Percentiles rank a stretch among this genome's conserved stretches.
phyloP scores from a whole-genome alignment of 352 stramenopile species.

The Pythium folliculosum region DNA sequence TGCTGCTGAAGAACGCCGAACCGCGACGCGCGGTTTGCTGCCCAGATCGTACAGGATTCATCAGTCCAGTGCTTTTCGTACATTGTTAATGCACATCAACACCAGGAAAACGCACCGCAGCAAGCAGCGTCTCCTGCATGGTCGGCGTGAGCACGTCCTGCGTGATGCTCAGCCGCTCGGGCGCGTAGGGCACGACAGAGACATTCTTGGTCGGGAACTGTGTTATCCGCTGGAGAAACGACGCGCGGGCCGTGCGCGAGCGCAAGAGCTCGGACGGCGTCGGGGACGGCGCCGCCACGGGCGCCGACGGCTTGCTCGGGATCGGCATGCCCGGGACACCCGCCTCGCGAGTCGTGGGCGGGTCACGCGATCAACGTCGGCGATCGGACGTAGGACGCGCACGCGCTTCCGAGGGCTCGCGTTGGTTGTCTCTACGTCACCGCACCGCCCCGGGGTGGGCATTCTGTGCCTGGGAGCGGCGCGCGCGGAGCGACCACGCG shows the following conservation, averaged over 20 bases:
- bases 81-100: too few species aligned
- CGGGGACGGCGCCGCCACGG: neutral
- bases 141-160: slow-evolving; percentile 49
- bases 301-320: neutral
- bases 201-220: slow-evolving; percentile 45
- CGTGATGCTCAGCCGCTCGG: slow-evolving; percentile 67
- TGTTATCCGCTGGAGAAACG: slow-evolving; percentile 53
- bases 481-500: too few species aligned
- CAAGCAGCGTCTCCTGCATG: slow-evolving; percentile 43
- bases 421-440: too few species aligned
- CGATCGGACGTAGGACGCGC: neutral
- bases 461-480: too few species aligned
- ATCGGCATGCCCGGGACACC: slow-evolving; percentile 3
- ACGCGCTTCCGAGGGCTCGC: too few species aligned
- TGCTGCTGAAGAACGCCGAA: slow-evolving; percentile 3
- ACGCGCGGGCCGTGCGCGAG: slow-evolving; percentile 30
- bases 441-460: too few species aligned
- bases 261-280: slow-evolving; percentile 9
- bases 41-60: neutral
- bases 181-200: slow-evolving; percentile 63
- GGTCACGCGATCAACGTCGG: neutral
- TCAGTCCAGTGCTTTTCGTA: neutral
- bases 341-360: neutral
- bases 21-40: neutral
- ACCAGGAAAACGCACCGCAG: slow-evolving; percentile 32